A percentile compares a stretch with the other conserved stretches of the same genome.
These are phyloP conservation scores for Acanthamoeba lenticulata DNA, from an alignment of 208 protist genomes.

Conservation along the genomic window DNA sequence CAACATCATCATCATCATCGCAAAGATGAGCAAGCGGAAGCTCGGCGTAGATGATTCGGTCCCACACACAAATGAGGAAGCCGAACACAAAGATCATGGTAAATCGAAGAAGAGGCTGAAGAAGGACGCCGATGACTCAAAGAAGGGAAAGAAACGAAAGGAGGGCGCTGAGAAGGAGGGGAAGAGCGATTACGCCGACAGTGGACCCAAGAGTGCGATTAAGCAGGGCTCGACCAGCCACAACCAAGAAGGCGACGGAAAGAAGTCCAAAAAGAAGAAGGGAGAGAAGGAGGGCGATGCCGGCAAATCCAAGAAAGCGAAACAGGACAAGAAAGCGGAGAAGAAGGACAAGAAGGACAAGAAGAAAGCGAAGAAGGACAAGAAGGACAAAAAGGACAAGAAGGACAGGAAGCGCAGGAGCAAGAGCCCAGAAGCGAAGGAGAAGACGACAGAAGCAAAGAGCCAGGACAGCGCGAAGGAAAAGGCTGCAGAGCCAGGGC, in stretches of 20 bases:
- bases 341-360: not conserved
- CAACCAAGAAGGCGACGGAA: not conserved
- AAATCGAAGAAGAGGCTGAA: not conserved
- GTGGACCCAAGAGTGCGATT: not conserved
- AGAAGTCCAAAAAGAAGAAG: not conserved
- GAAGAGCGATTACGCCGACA: not conserved
- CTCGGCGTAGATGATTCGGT: not conserved
- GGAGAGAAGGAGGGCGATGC: not conserved
- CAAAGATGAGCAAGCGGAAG: conserved; percentile 10
- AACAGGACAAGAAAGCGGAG: not conserved
- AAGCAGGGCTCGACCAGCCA: not conserved
- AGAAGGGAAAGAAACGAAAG: too few relatives aligned
- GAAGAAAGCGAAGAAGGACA: not conserved
- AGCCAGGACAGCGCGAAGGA: not conserved
- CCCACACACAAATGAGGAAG: not conserved
- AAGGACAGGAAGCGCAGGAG: not conserved
- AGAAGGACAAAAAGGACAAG: not conserved
- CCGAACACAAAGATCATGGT: not conserved
- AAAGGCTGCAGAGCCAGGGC: not conserved
- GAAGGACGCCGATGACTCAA: not conserved
- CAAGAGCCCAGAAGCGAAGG: not conserved
- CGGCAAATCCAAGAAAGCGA: not conserved
- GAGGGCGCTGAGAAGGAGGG: not conserved
- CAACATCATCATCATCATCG: too few relatives aligned
- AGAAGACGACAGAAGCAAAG: not conserved